Evolutionary conservation across 306 rosid species (phyloP).

Genomic region (Fagus sylvatica): DNA sequence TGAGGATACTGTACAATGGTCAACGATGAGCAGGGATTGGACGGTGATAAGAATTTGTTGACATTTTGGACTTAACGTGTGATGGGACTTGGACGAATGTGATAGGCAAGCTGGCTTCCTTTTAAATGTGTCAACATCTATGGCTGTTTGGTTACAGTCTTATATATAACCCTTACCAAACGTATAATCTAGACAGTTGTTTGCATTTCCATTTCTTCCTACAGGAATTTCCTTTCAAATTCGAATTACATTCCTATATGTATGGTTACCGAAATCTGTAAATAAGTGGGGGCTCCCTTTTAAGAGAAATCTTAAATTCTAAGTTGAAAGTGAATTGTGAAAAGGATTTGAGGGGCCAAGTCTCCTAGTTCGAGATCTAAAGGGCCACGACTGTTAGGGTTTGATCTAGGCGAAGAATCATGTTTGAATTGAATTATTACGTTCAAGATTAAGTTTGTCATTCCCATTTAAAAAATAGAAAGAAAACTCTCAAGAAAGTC

Average conservation of each 20-base stretch:
- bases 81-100: slow-evolving; percentile 39
- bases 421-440: too few species aligned
- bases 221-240: neutral
- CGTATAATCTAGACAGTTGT: neutral
- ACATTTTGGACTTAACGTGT: slow-evolving; percentile 35
- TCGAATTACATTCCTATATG: neutral
- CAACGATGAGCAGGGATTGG: slow-evolving; percentile 50
- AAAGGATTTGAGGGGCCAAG: too few species aligned
- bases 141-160: slow-evolving; percentile 4
- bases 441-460: too few species aligned
- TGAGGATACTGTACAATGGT: slow-evolving; percentile 38
- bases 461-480: too few species aligned
- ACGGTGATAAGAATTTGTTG: slow-evolving; percentile 44
- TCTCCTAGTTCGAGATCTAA: too few species aligned
- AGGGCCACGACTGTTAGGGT: too few species aligned
- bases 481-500: too few species aligned
- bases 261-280: too few species aligned
- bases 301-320: too few species aligned
- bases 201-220: neutral
- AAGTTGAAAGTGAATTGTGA: too few species aligned
- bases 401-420: too few species aligned
- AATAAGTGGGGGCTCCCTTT: too few species aligned
- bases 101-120: slow-evolving; percentile 33
- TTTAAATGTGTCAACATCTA: slow-evolving; percentile 8
- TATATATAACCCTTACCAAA: neutral